Evolutionary conservation across 164 flowering plant genomes (phyloP).

Genomic region (Malania oleifera): DNA sequence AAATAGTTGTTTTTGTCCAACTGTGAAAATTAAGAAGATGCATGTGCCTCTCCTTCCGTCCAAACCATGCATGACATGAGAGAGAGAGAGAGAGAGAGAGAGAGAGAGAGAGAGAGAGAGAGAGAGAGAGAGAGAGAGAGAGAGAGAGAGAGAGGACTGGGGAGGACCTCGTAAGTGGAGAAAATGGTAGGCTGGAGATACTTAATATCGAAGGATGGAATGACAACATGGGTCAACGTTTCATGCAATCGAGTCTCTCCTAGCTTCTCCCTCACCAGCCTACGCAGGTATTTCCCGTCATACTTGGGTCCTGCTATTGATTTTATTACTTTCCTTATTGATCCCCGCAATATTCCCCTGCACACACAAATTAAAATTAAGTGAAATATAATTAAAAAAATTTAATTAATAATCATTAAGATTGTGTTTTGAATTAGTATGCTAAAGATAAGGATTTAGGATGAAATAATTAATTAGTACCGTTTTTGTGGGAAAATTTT

Average conservation of each 20-base stretch:
- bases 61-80: no score
- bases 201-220: constrained; percentile 34
- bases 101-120: no score
- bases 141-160: background rate
- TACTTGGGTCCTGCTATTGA: constrained; percentile 15
- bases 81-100: no score
- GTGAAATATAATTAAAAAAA: background rate
- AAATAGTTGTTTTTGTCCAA: no score
- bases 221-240: constrained; percentile 26
- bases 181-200: constrained; percentile 29
- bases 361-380: no score
- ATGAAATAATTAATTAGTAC: constrained; percentile 19
- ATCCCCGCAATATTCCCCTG: constrained; percentile 1
- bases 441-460: constrained; percentile 24
- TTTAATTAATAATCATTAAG: background rate
- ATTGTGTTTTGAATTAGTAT: background rate
- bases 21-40: no score
- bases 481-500: background rate
- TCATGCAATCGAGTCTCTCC: constrained; percentile 16
- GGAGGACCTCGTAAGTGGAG: constrained; percentile 27
- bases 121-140: constrained; percentile 10
- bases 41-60: no score
- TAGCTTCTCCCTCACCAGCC: constrained; percentile 7
- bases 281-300: constrained; percentile 21
- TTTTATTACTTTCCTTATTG: background rate